Conservation (phyloP, 106 monocot genomes). For the Apostasia ramifera region DNA sequence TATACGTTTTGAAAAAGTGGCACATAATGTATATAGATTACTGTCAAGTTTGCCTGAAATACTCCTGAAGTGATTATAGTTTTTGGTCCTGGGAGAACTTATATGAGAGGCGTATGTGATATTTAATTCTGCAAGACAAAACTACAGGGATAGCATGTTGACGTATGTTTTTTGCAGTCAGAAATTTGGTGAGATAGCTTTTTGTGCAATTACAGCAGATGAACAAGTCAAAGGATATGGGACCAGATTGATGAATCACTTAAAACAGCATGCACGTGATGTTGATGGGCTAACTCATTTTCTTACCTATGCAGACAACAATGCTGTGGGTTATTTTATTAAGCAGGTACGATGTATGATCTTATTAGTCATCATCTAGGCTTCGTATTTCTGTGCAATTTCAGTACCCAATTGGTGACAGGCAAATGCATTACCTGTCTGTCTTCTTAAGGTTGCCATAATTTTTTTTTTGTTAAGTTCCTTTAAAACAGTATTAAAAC, state of each 20-base stretch:
- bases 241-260: constrained; percentile 97
- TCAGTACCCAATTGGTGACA: too few relatives aligned
- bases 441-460: background rate
- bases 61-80: too few relatives aligned
- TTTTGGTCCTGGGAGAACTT: too few relatives aligned
- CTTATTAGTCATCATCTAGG: background rate
- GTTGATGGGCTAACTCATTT: constrained; percentile 96
- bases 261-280: constrained; percentile 98
- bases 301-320: constrained; percentile 98
- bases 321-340: constrained; percentile 96
- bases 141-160: too few relatives aligned
- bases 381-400: too few relatives aligned
- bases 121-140: too few relatives aligned
- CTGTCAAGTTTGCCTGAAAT: too few relatives aligned
- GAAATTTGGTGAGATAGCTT: constrained; percentile 97
- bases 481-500: too few relatives aligned
- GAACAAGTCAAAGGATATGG: constrained; percentile 99
- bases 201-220: constrained; percentile 97
- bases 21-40: too few relatives aligned
- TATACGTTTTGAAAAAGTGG: too few relatives aligned
- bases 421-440: too few relatives aligned
- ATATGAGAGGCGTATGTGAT: too few relatives aligned
- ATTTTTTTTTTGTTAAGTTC: background rate
- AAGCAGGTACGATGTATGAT: constrained; percentile 53
- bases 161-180: constrained; percentile 44